Evolutionary conservation across 768 basidiomycete species (phyloP).

Genomic region (Lactarius trivialis): DNA sequence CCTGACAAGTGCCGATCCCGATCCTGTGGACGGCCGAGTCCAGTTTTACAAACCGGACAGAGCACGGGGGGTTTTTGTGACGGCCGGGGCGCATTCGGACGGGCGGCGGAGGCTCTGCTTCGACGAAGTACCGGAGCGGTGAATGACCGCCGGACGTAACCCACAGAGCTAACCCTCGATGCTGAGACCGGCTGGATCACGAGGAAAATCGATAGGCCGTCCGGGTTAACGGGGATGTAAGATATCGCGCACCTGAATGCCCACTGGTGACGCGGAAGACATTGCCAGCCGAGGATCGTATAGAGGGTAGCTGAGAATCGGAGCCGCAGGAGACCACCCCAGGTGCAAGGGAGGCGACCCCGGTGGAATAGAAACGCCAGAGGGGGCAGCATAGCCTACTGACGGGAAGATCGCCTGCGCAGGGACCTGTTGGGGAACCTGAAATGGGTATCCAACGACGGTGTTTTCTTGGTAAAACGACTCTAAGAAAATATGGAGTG

Average conservation of each 20-base stretch:
- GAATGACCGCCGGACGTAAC: neutral
- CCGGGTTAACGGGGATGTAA: neutral
- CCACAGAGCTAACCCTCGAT: neutral
- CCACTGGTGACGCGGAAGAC: neutral
- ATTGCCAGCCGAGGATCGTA: neutral
- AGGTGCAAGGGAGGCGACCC: neutral
- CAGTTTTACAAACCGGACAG: neutral
- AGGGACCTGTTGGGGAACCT: neutral
- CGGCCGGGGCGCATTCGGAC: rapidly evolving
- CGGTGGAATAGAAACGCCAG: neutral
- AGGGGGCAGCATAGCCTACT: neutral
- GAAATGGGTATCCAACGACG: neutral
- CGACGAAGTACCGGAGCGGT: neutral
- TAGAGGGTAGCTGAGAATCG: neutral
- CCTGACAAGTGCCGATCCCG: neutral
- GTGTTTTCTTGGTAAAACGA: neutral
- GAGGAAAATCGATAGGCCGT: neutral
- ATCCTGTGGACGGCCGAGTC: neutral
- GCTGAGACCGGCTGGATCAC: neutral
- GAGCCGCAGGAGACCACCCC: neutral
- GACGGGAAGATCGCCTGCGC: neutral
- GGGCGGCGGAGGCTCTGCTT: neutral
- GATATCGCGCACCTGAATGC: neutral
- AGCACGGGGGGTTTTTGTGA: neutral
- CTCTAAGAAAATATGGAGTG: neutral